phyloP scores from a whole-genome alignment of 768 basidiomycete genomes.

The Saitozyma sp. region DNA sequence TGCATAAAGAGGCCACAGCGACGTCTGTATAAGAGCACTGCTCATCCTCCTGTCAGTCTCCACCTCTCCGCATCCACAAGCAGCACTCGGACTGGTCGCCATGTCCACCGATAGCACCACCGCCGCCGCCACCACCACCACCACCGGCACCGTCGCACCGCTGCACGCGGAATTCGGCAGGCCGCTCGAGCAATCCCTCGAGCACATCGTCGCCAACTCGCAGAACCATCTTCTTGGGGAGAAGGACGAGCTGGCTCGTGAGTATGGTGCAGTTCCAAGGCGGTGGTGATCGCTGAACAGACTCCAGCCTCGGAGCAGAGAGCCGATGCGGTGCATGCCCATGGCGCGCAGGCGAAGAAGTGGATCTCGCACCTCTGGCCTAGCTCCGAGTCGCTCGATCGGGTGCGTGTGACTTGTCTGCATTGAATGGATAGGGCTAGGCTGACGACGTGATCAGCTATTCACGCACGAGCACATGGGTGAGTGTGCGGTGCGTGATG shows the following conservation, averaged over 20 bases:
- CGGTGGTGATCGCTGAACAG: not conserved
- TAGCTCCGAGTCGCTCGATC: conserved; percentile 44
- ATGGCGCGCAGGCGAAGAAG: conserved; percentile 25
- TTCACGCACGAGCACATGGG: conserved; percentile 52
- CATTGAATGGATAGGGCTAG: not conserved
- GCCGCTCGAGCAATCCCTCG: conserved; percentile 39
- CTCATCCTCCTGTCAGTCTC: no score
- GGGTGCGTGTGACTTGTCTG: conserved; percentile 25
- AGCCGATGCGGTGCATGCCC: conserved; percentile 38
- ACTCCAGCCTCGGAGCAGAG: conserved; percentile 27
- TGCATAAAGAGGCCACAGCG: no score
- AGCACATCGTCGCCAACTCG: conserved; percentile 36
- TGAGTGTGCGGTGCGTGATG: conserved; percentile 8
- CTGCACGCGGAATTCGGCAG: conserved; percentile 36
- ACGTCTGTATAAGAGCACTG: no score
- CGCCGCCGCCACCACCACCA: no score
- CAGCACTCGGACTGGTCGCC: no score
- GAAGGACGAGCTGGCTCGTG: conserved; percentile 31
- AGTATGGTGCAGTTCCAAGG: not conserved
- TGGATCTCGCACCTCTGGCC: conserved; percentile 46
- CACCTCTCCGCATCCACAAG: no score
- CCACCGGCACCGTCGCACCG: no score
- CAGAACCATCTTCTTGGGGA: conserved; percentile 1
- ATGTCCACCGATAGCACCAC: no score
- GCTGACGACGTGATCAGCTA: conserved; percentile 27